A percentile compares a stretch with the other conserved stretches of the same genome.
Evolutionary conservation across 83 land plant species (phyloP).

Genomic region (Diphasiastrum complanatum): DNA sequence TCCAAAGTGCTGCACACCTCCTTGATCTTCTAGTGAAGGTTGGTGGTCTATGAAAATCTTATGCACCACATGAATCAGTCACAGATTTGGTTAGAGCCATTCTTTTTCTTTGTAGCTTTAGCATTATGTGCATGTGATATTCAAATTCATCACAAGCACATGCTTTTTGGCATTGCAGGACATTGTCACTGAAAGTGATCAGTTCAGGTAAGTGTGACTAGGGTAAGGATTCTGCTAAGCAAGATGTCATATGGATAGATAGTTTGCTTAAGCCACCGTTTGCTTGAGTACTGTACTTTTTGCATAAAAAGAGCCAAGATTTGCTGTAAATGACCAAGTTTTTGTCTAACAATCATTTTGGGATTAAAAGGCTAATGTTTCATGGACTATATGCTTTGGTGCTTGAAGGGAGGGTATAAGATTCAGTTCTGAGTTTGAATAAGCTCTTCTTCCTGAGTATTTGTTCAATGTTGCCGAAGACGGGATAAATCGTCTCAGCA

Average conservation of each 20-base stretch:
- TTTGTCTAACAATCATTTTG: too few relatives aligned
- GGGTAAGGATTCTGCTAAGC: neutral
- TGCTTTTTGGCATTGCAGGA: conserved; percentile 53
- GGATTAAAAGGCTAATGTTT: too few relatives aligned
- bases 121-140: too few relatives aligned
- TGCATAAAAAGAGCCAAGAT: too few relatives aligned
- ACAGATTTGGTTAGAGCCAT: neutral
- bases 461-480: neutral
- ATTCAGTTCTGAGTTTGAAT: neutral
- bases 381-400: too few relatives aligned
- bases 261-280: neutral
- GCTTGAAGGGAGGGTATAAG: too few relatives aligned
- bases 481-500: too few relatives aligned
- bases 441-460: neutral
- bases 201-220: conserved; percentile 63
- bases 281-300: neutral
- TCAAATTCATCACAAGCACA: too few relatives aligned
- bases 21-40: conserved; percentile 95
- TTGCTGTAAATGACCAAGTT: too few relatives aligned
- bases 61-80: too few relatives aligned
- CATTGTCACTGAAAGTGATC: conserved; percentile 98
- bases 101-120: too few relatives aligned
- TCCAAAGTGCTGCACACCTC: conserved; percentile 99
- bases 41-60: too few relatives aligned
- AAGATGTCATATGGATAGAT: neutral